These are phyloP conservation scores for Fusarium cicatricum DNA, from an alignment of 2,329 filamentous ascomycete genomes.

Conservation along the genomic window DNA sequence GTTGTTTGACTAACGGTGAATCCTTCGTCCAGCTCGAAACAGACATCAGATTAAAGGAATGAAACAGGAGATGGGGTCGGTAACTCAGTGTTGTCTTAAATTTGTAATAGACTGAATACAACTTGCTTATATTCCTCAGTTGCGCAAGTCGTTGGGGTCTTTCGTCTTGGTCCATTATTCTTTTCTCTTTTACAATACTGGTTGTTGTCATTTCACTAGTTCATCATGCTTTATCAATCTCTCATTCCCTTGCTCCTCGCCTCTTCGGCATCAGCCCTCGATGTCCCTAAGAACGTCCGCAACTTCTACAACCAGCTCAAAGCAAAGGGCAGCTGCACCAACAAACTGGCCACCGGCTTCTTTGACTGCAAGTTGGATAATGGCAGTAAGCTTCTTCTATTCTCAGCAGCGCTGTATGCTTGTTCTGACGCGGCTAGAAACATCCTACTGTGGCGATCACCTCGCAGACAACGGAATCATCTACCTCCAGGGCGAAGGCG, in stretches of 20 bases:
- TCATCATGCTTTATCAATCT: slow-evolving; percentile 3
- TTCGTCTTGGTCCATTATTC: background rate
- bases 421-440: background rate
- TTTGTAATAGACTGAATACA: background rate
- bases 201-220: background rate
- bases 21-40: slow-evolving; percentile 2
- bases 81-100: background rate
- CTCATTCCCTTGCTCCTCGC: slow-evolving; percentile 7
- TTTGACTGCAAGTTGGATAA: slow-evolving; percentile 20
- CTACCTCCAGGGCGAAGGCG: slow-evolving; percentile 54
- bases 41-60: background rate
- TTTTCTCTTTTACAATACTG: background rate
- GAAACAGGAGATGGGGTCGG: background rate
- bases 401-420: too few species aligned
- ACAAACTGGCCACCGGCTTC: slow-evolving; percentile 19
- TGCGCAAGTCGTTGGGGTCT: too few species aligned
- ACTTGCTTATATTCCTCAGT: background rate
- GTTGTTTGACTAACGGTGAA: background rate
- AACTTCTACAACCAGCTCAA: slow-evolving; percentile 23
- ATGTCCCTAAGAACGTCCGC: slow-evolving; percentile 13
- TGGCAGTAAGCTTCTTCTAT: background rate
- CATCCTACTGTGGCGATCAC: background rate
- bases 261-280: slow-evolving; percentile 5
- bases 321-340: slow-evolving; percentile 10
- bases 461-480: background rate